These are phyloP conservation scores for Zygotorulaspora florentina DNA, from an alignment of 805 yeast species.

Conservation along the genomic window DNA sequence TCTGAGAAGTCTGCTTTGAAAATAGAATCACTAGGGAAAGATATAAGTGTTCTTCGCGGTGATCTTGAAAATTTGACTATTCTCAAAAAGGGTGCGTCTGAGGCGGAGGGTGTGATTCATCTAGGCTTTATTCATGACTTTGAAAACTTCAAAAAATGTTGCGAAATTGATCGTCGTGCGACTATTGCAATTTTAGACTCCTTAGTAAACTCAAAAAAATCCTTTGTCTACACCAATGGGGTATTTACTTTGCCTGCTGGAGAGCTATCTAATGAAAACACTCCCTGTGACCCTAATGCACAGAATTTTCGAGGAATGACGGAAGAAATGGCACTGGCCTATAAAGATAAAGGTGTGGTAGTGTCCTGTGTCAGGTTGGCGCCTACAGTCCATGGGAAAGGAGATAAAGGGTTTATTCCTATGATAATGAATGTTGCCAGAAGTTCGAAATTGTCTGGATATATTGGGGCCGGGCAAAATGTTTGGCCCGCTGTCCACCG, in stretches of 20 bases:
- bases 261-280: constrained; percentile 13
- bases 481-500: constrained; percentile 35
- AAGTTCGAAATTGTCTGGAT: constrained; percentile 32
- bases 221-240: constrained; percentile 31
- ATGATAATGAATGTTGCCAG: constrained; percentile 30
- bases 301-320: constrained; percentile 11
- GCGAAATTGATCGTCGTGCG: constrained; percentile 29
- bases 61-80: constrained; percentile 29
- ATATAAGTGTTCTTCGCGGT: constrained; percentile 29
- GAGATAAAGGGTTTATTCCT: constrained; percentile 30
- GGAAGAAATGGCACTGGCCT: constrained; percentile 17
- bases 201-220: constrained; percentile 30
- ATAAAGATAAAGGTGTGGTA: constrained; percentile 29
- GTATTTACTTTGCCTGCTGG: constrained; percentile 7
- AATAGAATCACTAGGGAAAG: constrained; percentile 25
- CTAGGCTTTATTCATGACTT: constrained; percentile 37
- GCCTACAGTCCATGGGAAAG: constrained; percentile 36
- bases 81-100: constrained; percentile 28
- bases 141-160: constrained; percentile 15
- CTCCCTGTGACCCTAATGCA: background rate
- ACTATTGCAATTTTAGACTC: constrained; percentile 30
- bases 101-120: constrained; percentile 39
- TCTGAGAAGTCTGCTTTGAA: constrained; percentile 31
- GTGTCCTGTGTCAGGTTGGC: constrained; percentile 30
- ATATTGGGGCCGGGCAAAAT: constrained; percentile 36